Evolutionary conservation across 225 moss, liverwort and hornwort species (phyloP).

Genomic region (Pleurozium schreberi): DNA sequence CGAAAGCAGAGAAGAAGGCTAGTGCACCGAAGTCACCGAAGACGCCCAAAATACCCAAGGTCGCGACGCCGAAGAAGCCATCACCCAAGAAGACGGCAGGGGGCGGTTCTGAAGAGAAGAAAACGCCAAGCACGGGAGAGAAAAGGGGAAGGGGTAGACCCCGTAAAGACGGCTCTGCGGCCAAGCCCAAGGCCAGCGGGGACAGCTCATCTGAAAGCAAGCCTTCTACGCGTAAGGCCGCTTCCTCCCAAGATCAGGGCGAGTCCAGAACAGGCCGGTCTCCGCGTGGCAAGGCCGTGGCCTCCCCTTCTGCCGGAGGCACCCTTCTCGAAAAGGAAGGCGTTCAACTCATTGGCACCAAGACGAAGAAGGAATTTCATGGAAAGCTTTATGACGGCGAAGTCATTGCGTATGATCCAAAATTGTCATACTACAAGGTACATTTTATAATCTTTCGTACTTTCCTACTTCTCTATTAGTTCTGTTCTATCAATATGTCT

Average conservation of each 20-base stretch:
- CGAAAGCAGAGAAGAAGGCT: slow-evolving; percentile 19
- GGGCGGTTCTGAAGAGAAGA: slow-evolving; percentile 20
- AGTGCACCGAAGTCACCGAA: slow-evolving; percentile 8
- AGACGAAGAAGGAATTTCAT: slow-evolving; percentile 23
- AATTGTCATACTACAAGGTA: slow-evolving; percentile 37
- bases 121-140: slow-evolving; percentile 17
- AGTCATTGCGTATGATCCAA: slow-evolving; percentile 31
- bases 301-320: slow-evolving; percentile 5
- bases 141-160: slow-evolving; percentile 41
- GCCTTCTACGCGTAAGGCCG: slow-evolving; percentile 32
- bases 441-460: neutral
- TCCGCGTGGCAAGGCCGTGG: slow-evolving; percentile 31
- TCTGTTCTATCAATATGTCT: neutral
- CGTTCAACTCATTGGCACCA: slow-evolving; percentile 23
- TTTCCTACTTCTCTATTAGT: neutral
- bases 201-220: slow-evolving; percentile 45
- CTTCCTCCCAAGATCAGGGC: slow-evolving; percentile 21
- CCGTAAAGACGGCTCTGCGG: slow-evolving; percentile 23
- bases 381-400: slow-evolving; percentile 15
- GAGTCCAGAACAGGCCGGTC: slow-evolving; percentile 29
- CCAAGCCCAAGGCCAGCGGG: slow-evolving; percentile 30
- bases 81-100: slow-evolving; percentile 10
- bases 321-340: slow-evolving; percentile 12
- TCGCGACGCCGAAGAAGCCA: slow-evolving; percentile 1
- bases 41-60: slow-evolving; percentile 22